Evolutionary conservation across 164 flowering plant genomes (phyloP), one percentile per base, ranked within the genome.

Genomic region (Stephania cephalantha): DNA sequence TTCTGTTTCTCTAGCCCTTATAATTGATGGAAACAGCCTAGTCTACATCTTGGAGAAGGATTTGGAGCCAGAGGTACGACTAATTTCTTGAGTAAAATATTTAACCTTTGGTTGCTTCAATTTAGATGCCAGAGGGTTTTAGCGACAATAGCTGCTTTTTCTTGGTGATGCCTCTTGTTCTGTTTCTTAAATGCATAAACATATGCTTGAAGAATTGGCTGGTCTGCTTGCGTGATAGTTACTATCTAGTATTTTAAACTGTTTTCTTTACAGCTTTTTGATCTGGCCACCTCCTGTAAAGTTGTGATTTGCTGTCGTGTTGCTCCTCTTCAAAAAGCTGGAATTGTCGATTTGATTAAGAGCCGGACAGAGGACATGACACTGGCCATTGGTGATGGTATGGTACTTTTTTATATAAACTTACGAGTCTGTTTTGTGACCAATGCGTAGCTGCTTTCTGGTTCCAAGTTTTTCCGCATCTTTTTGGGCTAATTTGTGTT

Each of bases 271-370:
- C 97, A 94, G 98, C 90, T 94, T 77, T 94, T 88, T 73, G 90
- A 94, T 79, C 84, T 94, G 79, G 97, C 98, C 46, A 90, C 86
- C 75, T 83, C 89, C 63, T 94, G 98, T 84, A 80, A 64, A 75
- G 98, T 89, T 74, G 98, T 94, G 78, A 84, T 94, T 48, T 94
- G 98, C 77, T 93, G 97, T 79, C 92, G 98, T 76, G 97, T 92
- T 83, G 98, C 98, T 80, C 98, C 97, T 67, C 81, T 94, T 83
- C 98, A 94, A 81, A 94, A 94, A 81, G 98, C 98, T 80, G 98
- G 98, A 69, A 85, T 94, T 79, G 97, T 94, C 74, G 97, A 92
- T 82, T 78, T 94, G 69, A 86, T 94, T 69, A 91, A 94, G 83
- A 83, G 90, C 75, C 87, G 94, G 15, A 94, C 92, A 73, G 91